These are phyloP conservation scores for Hanseniaspora occidentalis DNA, from an alignment of 805 yeast species.

Conservation along the genomic window DNA sequence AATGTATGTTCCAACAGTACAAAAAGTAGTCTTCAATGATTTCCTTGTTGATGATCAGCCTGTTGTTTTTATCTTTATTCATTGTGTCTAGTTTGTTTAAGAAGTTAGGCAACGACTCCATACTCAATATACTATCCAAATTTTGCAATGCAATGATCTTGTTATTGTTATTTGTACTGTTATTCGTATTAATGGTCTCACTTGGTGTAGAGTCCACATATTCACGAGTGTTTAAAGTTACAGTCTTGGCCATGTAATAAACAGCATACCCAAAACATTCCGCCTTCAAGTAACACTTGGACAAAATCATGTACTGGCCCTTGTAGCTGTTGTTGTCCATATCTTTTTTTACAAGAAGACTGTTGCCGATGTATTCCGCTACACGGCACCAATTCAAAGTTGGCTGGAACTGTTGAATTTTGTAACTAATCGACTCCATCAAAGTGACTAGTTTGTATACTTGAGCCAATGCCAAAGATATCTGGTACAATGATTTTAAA, in stretches of 20 bases:
- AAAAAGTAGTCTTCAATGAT: constrained; percentile 21
- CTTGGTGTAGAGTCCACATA: too few relatives aligned
- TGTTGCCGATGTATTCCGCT: constrained; percentile 30
- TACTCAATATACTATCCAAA: not conserved
- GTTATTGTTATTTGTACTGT: too few relatives aligned
- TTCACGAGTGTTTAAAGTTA: too few relatives aligned
- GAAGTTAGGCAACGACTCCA: constrained; percentile 4
- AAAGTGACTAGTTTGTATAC: constrained; percentile 43
- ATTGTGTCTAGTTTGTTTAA: constrained; percentile 11
- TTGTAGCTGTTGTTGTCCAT: constrained; percentile 36
- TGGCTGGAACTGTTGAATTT: constrained; percentile 31
- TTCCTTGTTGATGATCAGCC: constrained; percentile 20
- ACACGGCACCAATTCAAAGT: constrained; percentile 35
- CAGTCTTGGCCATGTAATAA: constrained; percentile 16
- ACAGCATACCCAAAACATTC: constrained; percentile 8
- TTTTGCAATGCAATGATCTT: not conserved
- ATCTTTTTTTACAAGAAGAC: constrained; percentile 50
- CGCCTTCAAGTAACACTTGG: constrained; percentile 13
- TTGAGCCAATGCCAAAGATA: constrained; percentile 46
- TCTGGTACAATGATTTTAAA: constrained; percentile 15
- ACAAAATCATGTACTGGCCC: not conserved
- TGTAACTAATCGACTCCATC: constrained; percentile 25
- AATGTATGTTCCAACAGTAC: constrained; percentile 17
- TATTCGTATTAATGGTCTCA: too few relatives aligned
- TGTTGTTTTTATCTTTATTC: constrained; percentile 15